Percentiles rank a stretch among this genome's conserved stretches.
Conservation (phyloP, 768 basidiomycete genomes). For the Hygrocybe punicea region DNA sequence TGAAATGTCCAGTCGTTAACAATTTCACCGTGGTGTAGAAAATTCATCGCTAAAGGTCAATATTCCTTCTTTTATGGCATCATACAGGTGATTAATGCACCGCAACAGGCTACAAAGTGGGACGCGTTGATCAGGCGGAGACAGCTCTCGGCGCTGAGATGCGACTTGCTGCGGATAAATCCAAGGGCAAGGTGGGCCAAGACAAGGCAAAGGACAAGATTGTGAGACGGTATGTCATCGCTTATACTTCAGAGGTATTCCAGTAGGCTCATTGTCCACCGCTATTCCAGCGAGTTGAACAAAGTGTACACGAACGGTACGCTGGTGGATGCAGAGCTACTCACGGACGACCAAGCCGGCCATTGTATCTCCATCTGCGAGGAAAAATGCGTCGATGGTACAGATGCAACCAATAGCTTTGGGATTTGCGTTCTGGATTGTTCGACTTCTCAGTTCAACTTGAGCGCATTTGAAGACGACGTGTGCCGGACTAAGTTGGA, state of each 20-base stretch:
- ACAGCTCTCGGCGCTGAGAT: conserved; percentile 97
- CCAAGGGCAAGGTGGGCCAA: conserved; percentile 50
- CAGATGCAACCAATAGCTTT: conserved; percentile 53
- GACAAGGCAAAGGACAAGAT: conserved; percentile 79
- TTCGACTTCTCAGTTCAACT: conserved; percentile 90
- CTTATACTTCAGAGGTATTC: neutral
- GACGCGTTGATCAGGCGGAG: conserved; percentile 94
- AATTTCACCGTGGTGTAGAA: conserved; percentile 38
- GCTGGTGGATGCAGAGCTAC: conserved; percentile 82
- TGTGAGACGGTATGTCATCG: conserved; percentile 62
- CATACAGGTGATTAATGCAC: neutral
- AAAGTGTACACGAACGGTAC: conserved; percentile 98
- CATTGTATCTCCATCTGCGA: conserved; percentile 92
- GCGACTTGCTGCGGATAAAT: conserved; percentile 75
- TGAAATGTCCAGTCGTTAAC: neutral
- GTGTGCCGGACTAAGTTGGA: conserved; percentile 89
- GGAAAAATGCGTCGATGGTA: conserved; percentile 42
- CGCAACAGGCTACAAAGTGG: conserved; percentile 79
- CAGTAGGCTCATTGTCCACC: neutral
- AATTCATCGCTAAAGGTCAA: conserved; percentile 81
- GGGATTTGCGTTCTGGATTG: conserved; percentile 92
- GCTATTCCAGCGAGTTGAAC: conserved; percentile 66
- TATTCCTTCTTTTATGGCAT: neutral
- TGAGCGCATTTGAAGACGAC: conserved; percentile 89
- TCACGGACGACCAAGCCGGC: conserved; percentile 90